Evolutionary conservation across 2,329 filamentous ascomycete species (phyloP).

Genomic region (Waltergamsia citrina): DNA sequence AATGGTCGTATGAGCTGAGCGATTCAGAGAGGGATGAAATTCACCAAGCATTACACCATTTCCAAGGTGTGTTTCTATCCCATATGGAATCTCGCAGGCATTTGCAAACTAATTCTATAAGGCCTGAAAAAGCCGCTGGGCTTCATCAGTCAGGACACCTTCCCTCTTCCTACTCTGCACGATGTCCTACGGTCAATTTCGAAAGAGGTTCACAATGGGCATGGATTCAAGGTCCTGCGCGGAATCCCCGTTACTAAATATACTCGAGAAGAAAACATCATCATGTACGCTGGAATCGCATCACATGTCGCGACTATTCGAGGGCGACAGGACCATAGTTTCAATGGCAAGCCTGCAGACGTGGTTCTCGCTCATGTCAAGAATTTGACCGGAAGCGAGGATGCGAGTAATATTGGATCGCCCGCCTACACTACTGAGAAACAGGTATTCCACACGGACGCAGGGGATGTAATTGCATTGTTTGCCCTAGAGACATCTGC

Average conservation of each 20-base stretch:
- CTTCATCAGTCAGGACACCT: slow-evolving; percentile 37
- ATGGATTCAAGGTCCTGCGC: slow-evolving; percentile 52
- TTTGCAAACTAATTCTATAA: not conserved
- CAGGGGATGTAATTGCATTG: slow-evolving; percentile 48
- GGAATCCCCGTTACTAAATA: slow-evolving; percentile 44
- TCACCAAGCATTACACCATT: slow-evolving; percentile 26
- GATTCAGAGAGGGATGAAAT: slow-evolving; percentile 39
- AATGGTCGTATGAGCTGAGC: slow-evolving; percentile 44
- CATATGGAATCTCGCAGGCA: no score
- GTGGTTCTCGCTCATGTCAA: slow-evolving; percentile 53
- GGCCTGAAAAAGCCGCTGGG: slow-evolving; percentile 15
- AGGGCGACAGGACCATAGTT: slow-evolving; percentile 39
- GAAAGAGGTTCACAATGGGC: slow-evolving; percentile 43
- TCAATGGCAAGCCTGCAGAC: slow-evolving; percentile 34
- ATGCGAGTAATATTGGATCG: slow-evolving; percentile 35
- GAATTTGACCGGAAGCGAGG: slow-evolving; percentile 33
- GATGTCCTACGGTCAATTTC: slow-evolving; percentile 39
- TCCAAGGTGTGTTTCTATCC: slow-evolving; percentile 23
- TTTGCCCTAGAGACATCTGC: slow-evolving; percentile 42
- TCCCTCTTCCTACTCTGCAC: slow-evolving; percentile 44
- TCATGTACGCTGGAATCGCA: slow-evolving; percentile 51
- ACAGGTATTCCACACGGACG: slow-evolving; percentile 54
- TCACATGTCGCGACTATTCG: slow-evolving; percentile 45
- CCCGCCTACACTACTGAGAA: slow-evolving; percentile 52
- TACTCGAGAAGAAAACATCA: slow-evolving; percentile 44